Percentiles rank a stretch among this genome's conserved stretches.
These are phyloP conservation scores for Pyricularia grisea DNA, from an alignment of 2,329 filamentous ascomycete species.

Conservation along the genomic window DNA sequence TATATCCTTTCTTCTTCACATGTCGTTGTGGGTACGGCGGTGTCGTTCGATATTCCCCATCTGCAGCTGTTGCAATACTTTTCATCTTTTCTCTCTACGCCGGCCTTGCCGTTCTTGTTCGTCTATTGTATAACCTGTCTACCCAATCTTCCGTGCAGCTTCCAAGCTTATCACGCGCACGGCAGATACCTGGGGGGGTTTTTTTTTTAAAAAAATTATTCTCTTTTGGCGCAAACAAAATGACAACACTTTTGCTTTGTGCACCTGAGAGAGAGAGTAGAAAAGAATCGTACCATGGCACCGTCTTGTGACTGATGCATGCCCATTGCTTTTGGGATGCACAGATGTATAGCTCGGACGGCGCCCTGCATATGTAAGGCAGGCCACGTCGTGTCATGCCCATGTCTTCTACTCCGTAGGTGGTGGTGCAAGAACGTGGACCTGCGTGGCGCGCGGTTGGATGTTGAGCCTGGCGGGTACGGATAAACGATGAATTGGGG, in stretches of 20 bases:
- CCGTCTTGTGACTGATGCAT: background rate
- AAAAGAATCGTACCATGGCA: background rate
- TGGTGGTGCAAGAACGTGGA: background rate
- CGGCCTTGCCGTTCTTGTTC: constrained; percentile 2
- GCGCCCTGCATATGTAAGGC: background rate
- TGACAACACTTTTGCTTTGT: background rate
- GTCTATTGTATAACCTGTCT: background rate
- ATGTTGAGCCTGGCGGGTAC: background rate
- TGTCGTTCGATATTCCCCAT: background rate
- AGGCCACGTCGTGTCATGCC: background rate
- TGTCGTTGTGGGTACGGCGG: background rate
- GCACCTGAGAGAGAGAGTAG: background rate
- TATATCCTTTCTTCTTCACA: background rate
- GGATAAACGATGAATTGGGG: no score
- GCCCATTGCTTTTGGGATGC: background rate
- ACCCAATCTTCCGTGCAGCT: background rate
- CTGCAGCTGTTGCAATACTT: background rate
- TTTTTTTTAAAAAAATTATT: no score
- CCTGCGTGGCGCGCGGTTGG: background rate
- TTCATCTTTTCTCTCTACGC: background rate
- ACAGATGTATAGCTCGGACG: background rate
- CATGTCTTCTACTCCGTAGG: background rate
- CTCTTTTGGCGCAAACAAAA: constrained; percentile 1
- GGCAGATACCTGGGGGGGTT: no score
- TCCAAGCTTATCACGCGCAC: background rate